Base-by-base conservation (phyloP, 805 yeast species). In the Debaryomyces prosopidis region DNA sequence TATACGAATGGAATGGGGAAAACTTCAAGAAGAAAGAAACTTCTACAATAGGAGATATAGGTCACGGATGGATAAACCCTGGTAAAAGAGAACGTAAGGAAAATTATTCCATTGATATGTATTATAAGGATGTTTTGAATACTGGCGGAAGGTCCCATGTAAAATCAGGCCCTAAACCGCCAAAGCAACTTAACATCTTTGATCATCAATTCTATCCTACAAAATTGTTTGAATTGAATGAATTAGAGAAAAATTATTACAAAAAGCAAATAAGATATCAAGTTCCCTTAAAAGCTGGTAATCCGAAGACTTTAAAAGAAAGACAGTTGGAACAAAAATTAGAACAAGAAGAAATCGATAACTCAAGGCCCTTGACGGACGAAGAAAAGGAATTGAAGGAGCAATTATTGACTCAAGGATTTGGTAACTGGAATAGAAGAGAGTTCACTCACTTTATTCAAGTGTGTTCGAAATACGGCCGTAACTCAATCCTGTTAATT, bases 131-230 rank as follows among this genome's bases (percentile, higher is more conserved):
- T 59, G 90, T 85, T 8, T 69, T 91, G 55, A 81, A 84, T 54
- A 79, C 89, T 1, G 89, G 92, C 5, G 82, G 86, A 39, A 75
- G 87, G 55, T 48, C 54, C 10, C 60, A 71, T 43, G 69, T 71
- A 42, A 72, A 75, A 36, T 73, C 79, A 8, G 86, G 85, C 1
- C 94, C 96, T 14, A 80, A 79, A 50, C 88, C 95, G 36, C 97
- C 98, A 31, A 89, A 85, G 59, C 94, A 89, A 55, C 71, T 87
- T 48, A 83, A 82, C 47, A 73, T 89, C 33, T 88, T 86, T 60
- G 96, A 94, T 59, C 97, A 91, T 66, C 99, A 94, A 65, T 89
- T 94, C 57, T 88, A 79, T 63, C 89, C 96, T 1, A 76, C 84
- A n/a, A 78, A 87, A 59, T 69, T 94, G 38, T 74, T 79, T 51